phyloP scores from a whole-genome alignment of 805 yeast genomes.

The Lipomyces mesembrius region DNA sequence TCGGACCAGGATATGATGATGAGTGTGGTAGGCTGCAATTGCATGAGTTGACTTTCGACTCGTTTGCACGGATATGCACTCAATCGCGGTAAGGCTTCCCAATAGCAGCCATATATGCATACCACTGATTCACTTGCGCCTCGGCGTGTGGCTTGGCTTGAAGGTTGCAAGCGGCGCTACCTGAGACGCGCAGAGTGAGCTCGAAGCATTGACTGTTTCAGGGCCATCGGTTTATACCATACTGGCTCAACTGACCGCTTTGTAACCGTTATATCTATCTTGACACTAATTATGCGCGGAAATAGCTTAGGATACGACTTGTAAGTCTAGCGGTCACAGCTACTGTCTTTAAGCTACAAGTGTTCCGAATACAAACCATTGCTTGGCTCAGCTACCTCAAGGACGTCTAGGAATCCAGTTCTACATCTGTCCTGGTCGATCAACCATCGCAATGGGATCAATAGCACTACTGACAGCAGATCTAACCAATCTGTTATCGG shows the following conservation, averaged over 20 bases:
- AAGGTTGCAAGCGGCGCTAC: neutral
- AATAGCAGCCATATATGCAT: neutral
- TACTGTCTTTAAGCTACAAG: neutral
- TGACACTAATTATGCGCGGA: conserved; percentile 34
- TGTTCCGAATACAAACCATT: neutral
- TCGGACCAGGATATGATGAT: neutral
- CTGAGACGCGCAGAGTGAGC: too few species aligned
- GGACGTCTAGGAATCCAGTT: neutral
- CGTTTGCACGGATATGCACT: neutral
- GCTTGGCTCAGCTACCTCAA: neutral
- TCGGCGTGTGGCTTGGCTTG: neutral
- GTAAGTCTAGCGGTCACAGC: neutral
- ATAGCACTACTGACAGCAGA: conserved; percentile 60
- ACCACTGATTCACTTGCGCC: neutral
- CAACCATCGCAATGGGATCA: conserved; percentile 48
- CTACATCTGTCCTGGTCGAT: neutral
- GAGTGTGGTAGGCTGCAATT: too few species aligned
- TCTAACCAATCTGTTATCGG: conserved; percentile 62
- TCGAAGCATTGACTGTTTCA: neutral
- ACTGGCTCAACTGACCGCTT: neutral
- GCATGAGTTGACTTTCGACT: too few species aligned
- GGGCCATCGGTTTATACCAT: neutral
- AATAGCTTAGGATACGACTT: neutral
- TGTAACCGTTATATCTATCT: neutral
- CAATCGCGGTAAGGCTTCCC: neutral